Evolutionary conservation across 805 yeast genomes (phyloP).

Genomic region (Saccharomycopsis babjevae): DNA sequence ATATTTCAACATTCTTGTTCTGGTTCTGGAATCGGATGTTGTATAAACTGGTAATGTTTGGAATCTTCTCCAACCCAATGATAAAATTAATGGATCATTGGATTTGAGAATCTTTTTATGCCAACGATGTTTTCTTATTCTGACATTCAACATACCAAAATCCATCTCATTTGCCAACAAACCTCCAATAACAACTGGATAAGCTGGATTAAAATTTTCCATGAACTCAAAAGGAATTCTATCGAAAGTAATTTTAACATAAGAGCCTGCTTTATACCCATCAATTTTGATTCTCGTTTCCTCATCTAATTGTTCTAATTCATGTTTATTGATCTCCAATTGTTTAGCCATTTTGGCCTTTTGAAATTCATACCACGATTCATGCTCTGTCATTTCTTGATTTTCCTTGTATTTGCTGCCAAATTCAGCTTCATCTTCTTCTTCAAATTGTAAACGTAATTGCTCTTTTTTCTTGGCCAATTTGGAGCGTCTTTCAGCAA

Average conservation of each 20-base stretch:
- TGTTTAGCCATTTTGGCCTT: conserved; percentile 96
- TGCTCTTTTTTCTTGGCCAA: conserved; percentile 67
- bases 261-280: conserved; percentile 89
- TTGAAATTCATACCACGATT: conserved; percentile 96
- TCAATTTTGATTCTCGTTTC: conserved; percentile 75
- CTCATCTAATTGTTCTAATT: conserved; percentile 59
- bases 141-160: conserved; percentile 85
- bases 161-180: conserved; percentile 81
- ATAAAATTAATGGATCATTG: conserved; percentile 87
- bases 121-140: conserved; percentile 98
- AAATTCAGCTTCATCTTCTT: conserved; percentile 38
- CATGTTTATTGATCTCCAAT: conserved; percentile 82
- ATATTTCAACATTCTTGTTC: conserved; percentile 95
- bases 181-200: conserved; percentile 86
- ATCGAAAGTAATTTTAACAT: conserved; percentile 81
- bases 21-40: conserved; percentile 92
- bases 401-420: conserved; percentile 42
- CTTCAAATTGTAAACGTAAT: conserved; percentile 81
- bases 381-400: conserved; percentile 70
- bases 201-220: conserved; percentile 75
- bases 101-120: conserved; percentile 91
- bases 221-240: conserved; percentile 82
- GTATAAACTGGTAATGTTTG: conserved; percentile 95
- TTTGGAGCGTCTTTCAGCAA: conserved; percentile 13
- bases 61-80: conserved; percentile 97